These are phyloP conservation scores for Fusarium veterinarium DNA, from an alignment of 2,329 filamentous ascomycete species.

Conservation along the genomic window DNA sequence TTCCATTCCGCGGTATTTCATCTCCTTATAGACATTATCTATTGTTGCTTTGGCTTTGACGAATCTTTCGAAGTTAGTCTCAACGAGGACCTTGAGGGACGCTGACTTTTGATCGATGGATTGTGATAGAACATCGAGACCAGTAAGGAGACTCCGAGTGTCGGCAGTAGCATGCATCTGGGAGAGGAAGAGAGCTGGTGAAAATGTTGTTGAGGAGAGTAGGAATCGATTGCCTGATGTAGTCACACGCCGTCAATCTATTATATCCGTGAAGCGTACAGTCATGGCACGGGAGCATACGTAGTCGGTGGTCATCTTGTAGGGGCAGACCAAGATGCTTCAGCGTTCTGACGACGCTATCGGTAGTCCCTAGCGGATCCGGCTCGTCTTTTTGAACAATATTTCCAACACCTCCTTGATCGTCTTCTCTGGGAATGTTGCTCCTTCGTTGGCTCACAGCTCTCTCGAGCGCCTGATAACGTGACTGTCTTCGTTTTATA, in stretches of 20 bases:
- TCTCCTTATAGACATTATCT: conserved; percentile 98
- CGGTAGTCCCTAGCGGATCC: conserved; percentile 87
- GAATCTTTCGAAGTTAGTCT: conserved; percentile 98
- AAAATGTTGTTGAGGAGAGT: conserved; percentile 95
- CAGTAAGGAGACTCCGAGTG: conserved; percentile 81
- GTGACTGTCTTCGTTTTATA: conserved; percentile 74
- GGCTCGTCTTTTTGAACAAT: conserved; percentile 91
- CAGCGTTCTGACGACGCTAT: conserved; percentile 86
- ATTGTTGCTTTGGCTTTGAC: conserved; percentile 97
- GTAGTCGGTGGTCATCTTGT: conserved; percentile 83
- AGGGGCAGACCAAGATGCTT: conserved; percentile 81
- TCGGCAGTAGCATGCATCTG: conserved; percentile 90
- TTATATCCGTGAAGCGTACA: neutral
- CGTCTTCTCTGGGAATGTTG: conserved; percentile 74
- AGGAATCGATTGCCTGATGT: conserved; percentile 86
- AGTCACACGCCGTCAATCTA: conserved; percentile 31
- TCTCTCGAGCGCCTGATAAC: conserved; percentile 86
- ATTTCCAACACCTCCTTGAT: conserved; percentile 75
- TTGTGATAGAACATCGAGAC: conserved; percentile 85
- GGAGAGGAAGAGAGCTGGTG: conserved; percentile 89
- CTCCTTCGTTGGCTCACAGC: conserved; percentile 75
- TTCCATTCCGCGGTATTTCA: conserved; percentile 79
- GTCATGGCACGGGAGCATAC: conserved; percentile 60
- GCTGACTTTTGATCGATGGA: conserved; percentile 99
- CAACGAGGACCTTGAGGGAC: conserved; percentile 93